These are phyloP conservation scores for Fraxinus floribunda DNA, from an alignment of 305 asterid genomes.

Conservation along the genomic window DNA sequence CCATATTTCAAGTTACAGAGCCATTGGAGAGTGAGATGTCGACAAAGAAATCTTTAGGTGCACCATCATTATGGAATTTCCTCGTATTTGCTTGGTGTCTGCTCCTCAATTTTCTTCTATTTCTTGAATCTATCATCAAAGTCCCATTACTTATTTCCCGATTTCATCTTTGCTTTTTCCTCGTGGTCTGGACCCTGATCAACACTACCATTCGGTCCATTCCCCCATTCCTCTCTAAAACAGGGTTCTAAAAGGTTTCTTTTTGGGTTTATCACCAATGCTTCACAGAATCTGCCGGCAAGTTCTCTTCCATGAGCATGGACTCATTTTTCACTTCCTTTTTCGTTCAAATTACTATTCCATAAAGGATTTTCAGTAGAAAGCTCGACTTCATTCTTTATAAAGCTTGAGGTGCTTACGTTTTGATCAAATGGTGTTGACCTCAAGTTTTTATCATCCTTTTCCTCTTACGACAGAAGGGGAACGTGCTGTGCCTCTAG, in stretches of 20 bases:
- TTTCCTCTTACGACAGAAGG: constrained; percentile 26
- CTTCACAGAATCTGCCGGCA: constrained; percentile 30
- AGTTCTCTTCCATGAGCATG: constrained; percentile 61
- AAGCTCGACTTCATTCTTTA: constrained; percentile 25
- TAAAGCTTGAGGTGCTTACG: background rate
- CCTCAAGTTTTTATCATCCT: constrained; percentile 6
- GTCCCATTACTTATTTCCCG: constrained; percentile 43
- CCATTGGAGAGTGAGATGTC: constrained; percentile 22
- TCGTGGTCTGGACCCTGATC: constrained; percentile 20
- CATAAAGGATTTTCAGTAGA: constrained; percentile 60
- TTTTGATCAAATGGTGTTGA: constrained; percentile 16
- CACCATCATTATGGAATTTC: constrained; percentile 63
- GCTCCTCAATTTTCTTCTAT: constrained; percentile 70
- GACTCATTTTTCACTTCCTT: constrained; percentile 51
- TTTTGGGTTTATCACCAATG: constrained; percentile 45
- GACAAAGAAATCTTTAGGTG: constrained; percentile 64
- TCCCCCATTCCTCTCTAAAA: constrained; percentile 40
- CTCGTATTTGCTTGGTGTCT: constrained; percentile 58
- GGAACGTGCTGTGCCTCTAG: too few species aligned
- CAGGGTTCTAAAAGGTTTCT: constrained; percentile 52
- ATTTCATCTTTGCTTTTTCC: constrained; percentile 29
- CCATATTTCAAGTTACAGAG: too few species aligned
- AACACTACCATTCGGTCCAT: background rate
- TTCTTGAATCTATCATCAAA: constrained; percentile 36
- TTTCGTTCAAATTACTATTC: constrained; percentile 37